These are phyloP conservation scores for Parsonsia alboflavescens DNA, from an alignment of 257 asterid species.

Conservation along the genomic window DNA sequence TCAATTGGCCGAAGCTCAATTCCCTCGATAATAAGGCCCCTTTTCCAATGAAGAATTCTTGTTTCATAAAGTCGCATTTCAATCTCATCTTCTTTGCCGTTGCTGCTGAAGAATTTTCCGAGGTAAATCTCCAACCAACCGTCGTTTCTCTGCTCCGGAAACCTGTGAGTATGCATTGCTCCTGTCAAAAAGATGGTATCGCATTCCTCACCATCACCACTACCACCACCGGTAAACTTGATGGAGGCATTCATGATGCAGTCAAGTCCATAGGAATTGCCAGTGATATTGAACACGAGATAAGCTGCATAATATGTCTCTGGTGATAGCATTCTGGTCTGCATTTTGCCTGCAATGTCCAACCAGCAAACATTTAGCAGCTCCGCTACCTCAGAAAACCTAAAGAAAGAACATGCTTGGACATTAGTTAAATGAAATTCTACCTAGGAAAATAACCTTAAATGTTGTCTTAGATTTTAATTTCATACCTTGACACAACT, in stretches of 20 bases:
- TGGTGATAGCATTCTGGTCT: constrained; percentile 30
- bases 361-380: constrained; percentile 54
- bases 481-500: constrained; percentile 40
- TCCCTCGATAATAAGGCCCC: constrained; percentile 55
- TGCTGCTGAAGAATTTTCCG: background rate
- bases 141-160: background rate
- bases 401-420: constrained; percentile 9
- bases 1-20: constrained; percentile 51
- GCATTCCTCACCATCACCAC: background rate
- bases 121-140: constrained; percentile 5
- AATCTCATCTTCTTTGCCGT: constrained; percentile 37
- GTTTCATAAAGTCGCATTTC: constrained; percentile 48
- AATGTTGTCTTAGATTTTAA: background rate
- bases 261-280: constrained; percentile 26
- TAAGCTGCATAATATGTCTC: constrained; percentile 45
- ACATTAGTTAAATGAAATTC: background rate
- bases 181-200: no score
- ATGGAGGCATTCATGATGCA: background rate
- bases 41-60: constrained; percentile 13
- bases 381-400: constrained; percentile 54
- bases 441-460: background rate
- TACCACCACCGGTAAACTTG: background rate
- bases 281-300: constrained; percentile 35
- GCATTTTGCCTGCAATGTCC: constrained; percentile 47
- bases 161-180: no score